Evolutionary conservation across 2,329 filamentous ascomycete genomes (phyloP), one percentile per base, ranked within the genome.

Genomic region (Neoscytalidium dimidiatum): DNA sequence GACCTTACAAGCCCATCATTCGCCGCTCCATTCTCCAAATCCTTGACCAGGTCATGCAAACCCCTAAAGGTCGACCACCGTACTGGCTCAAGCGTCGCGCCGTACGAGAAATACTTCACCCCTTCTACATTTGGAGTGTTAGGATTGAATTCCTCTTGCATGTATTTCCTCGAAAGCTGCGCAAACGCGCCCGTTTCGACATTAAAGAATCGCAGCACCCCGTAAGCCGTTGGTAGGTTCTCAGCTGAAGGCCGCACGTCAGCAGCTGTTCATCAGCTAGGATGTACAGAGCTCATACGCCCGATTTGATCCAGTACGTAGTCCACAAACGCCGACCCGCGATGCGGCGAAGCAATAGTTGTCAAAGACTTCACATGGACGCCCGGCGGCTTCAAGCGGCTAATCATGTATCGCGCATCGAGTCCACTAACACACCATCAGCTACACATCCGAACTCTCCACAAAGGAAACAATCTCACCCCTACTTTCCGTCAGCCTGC

Each of bases 351-450:
- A 2, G 86, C 86, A 65, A 89, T 83, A 0, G 87, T 89, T 0
- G 87, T 89, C 68, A 89, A 74, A 0, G 86, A 88, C 41, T 93
- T 83, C 66, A 97, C 91, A 73, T 92, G 92, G 68, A 97, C 92
- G 58, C 88, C 86, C 3, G 79, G 78, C 9, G 85, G 86, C 57
- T 82, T 80, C 23, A 89, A 75, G 46, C 78, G 81, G 66, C 84
- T 87, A 69, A 89, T 86, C 85, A 89, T 88, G 69, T 88, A 88
- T 65, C 87, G 81, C 33, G 87, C 82, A 72, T 89, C 87, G 58
- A 89, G 82, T 8, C 87, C 87, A 62, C 87, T 87, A 70, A 2
- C 23, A 9, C 5, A 17, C 26, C 8, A 21, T 58, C 35, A 58
- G 53, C 17, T 14, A 5, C 13, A 14, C 1, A 9, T 11, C 26